Conservation (phyloP, 2,329 filamentous ascomycete species). For the Colletotrichum caudatum region DNA sequence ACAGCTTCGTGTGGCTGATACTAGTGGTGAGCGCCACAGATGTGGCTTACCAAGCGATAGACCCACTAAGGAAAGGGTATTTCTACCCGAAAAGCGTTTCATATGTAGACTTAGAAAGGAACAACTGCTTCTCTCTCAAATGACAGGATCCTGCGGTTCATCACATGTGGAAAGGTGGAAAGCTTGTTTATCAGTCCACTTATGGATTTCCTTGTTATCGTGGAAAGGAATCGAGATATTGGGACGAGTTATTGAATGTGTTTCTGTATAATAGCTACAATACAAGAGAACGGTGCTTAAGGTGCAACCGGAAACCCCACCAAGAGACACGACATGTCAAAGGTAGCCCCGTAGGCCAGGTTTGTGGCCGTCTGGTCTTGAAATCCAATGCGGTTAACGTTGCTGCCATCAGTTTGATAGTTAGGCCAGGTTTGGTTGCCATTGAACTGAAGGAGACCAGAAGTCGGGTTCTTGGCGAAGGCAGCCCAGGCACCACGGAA, state of each 20-base stretch:
- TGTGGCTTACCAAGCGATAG: no score
- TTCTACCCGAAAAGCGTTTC: no score
- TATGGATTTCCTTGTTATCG: neutral
- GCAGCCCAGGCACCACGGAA: conserved; percentile 54
- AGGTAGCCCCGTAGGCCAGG: conserved; percentile 33
- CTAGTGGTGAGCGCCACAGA: no score
- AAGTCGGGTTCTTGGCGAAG: conserved; percentile 53
- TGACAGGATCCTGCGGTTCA: no score
- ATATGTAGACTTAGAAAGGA: no score
- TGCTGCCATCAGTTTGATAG: conserved; percentile 20
- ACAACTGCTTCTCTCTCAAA: no score
- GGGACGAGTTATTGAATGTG: neutral
- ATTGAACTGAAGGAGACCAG: conserved; percentile 49
- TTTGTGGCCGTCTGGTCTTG: conserved; percentile 47
- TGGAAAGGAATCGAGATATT: neutral
- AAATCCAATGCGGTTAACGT: conserved; percentile 46
- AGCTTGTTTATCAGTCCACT: neutral
- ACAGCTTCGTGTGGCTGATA: no score
- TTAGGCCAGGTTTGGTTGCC: conserved; percentile 46
- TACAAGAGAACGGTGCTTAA: neutral
- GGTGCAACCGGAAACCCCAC: conserved; percentile 5
- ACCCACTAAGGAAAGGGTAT: no score
- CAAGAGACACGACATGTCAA: conserved; percentile 22
- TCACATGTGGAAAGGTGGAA: neutral
- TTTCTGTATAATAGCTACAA: neutral